Evolutionary conservation across 495 filamentous ascomycete genomes (phyloP).

Genomic region (Xylaria grammica): DNA sequence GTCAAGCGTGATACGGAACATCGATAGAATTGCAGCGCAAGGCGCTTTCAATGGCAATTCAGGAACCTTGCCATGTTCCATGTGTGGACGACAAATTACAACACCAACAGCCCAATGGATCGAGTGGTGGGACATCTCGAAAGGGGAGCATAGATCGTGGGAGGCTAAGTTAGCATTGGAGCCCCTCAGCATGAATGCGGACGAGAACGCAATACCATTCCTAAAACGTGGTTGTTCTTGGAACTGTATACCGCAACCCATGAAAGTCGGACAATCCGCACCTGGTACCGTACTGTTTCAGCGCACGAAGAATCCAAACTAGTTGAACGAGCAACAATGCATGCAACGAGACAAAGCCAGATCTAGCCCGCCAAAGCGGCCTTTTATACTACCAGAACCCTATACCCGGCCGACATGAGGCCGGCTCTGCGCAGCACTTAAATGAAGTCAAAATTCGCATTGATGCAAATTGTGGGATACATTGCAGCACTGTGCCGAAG

Average conservation of each 20-base stretch:
- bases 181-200: conserved; percentile 30
- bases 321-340: neutral
- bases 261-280: conserved; percentile 21
- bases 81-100: conserved; percentile 63
- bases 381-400: neutral
- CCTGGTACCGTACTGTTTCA: conserved; percentile 14
- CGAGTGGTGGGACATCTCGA: conserved; percentile 68
- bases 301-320: neutral
- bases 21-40: conserved; percentile 49
- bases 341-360: no score
- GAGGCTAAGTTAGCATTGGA: conserved; percentile 21
- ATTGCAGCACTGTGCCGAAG: neutral
- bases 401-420: neutral
- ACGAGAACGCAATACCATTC: conserved; percentile 62
- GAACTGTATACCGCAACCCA: conserved; percentile 57
- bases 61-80: conserved; percentile 63
- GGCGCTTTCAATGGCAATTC: conserved; percentile 42
- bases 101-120: conserved; percentile 71
- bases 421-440: neutral
- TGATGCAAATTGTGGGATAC: neutral
- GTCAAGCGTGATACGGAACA: conserved; percentile 43
- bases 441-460: neutral
- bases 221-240: conserved; percentile 68
- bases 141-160: neutral
- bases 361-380: no score